Evolutionary conservation across 345 rosid species (phyloP), one percentile per base, ranked within the genome.

Genomic region (Gossypium mustelinum): DNA sequence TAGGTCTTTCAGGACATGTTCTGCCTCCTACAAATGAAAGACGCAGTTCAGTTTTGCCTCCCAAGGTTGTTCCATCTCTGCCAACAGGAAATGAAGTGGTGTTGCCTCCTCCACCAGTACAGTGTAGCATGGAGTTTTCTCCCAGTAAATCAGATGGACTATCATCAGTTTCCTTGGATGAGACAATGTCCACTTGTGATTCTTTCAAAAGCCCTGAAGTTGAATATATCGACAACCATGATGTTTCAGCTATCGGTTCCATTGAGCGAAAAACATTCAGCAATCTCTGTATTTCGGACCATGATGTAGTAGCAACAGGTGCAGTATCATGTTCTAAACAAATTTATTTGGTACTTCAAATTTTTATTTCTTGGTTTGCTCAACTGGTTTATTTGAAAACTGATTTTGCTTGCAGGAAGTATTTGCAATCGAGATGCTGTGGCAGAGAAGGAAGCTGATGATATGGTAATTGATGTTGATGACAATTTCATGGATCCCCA

Each of bases 131-230:
- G 70, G 86, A 85, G 67, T 77, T 82, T 76, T 90, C 92, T 34
- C 92, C 92, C 2, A 76, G 76, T 76, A 88, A 83, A 80, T 90
- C 92, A 6, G 93, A 92, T 72, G 87, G 71, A 16, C 74, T 39
- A 2, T 85, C 96, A 2, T 85, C 96, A 0, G 83, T 88, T 16
- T 90, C 98, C 9, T 66, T 86, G 90, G 98, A 88, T 63, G 94
- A 88, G 75, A 79, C 94, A 2, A 86, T 88, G 93, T 94, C 98
- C 22, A 82, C 91, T 5, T 86, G 90, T 76, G 96, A 92, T 70
- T 92, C 98, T 29, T 89, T 84, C 78, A 90, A 89, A 85, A 89
- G 98, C 78, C 97, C 97, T 13, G 93, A 88, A 50, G 92, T 92
- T 52, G 97, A 94, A 78, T 90, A 92, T 48, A 78, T 94, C 0